Evolutionary conservation across 176 grass and related monocot species (phyloP).

Genomic region (Lolium perenne): DNA sequence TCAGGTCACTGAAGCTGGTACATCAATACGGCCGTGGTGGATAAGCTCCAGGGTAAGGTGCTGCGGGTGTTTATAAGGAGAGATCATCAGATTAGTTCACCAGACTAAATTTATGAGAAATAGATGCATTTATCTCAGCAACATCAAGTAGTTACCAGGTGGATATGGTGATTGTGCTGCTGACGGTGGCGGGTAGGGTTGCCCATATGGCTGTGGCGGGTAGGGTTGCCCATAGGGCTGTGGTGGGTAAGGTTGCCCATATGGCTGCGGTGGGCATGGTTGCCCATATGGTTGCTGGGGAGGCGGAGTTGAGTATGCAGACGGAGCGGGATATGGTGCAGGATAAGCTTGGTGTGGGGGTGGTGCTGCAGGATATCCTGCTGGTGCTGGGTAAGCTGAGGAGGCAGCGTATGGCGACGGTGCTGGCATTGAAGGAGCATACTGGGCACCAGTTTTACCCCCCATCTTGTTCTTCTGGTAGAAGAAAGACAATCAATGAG

Average conservation of each 20-base stretch:
- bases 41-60: constrained; percentile 62
- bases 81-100: constrained; percentile 14
- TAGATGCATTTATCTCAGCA: background rate
- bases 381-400: constrained; percentile 41
- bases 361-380: constrained; percentile 43
- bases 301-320: constrained; percentile 43
- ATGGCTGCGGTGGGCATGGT: constrained; percentile 32
- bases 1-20: constrained; percentile 27
- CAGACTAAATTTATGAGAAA: background rate
- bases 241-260: constrained; percentile 41
- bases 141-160: constrained; percentile 53
- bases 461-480: constrained; percentile 51
- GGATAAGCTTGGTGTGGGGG: constrained; percentile 37
- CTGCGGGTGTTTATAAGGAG: constrained; percentile 50
- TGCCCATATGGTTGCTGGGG: constrained; percentile 47
- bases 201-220: constrained; percentile 38
- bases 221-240: constrained; percentile 42
- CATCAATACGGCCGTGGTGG: constrained; percentile 71
- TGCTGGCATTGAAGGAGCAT: constrained; percentile 23
- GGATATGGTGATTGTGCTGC: constrained; percentile 51
- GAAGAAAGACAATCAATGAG: constrained; percentile 35
- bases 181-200: constrained; percentile 51
- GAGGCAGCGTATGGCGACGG: constrained; percentile 25
- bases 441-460: constrained; percentile 21
- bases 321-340: constrained; percentile 36